Percentiles rank a stretch among this genome's conserved stretches.
phyloP scores from a whole-genome alignment of 352 stramenopile species.

The Pythium oligandrum region DNA sequence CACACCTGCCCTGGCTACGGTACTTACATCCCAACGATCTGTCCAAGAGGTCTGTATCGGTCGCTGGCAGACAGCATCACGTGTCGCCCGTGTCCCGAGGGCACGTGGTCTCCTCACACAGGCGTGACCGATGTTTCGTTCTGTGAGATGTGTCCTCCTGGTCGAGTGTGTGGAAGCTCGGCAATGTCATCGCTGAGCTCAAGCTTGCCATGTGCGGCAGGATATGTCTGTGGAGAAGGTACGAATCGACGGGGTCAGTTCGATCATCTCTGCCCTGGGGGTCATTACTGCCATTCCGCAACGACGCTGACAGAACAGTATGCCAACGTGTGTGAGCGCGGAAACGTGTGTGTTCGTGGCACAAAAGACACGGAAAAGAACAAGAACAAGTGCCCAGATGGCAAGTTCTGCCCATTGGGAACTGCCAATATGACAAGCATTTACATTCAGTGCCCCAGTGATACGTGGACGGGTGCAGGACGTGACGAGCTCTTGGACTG shows the following conservation, averaged over 20 bases:
- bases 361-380: slow-evolving; percentile 84
- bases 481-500: slow-evolving; percentile 86
- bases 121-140: slow-evolving; percentile 93
- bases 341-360: slow-evolving; percentile 89
- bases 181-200: slow-evolving; percentile 83
- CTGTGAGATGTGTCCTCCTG: slow-evolving; percentile 94
- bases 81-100: slow-evolving; percentile 92
- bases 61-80: slow-evolving; percentile 94
- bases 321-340: slow-evolving; percentile 71
- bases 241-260: slow-evolving; percentile 91
- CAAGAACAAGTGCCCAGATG: slow-evolving; percentile 91
- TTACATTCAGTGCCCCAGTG: slow-evolving; percentile 88
- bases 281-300: slow-evolving; percentile 85
- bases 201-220: slow-evolving; percentile 88
- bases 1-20: slow-evolving; percentile 93
- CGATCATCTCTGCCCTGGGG: slow-evolving; percentile 89
- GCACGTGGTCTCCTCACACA: slow-evolving; percentile 91
- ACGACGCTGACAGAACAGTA: slow-evolving; percentile 88
- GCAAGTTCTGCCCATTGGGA: slow-evolving; percentile 90
- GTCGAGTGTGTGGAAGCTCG: slow-evolving; percentile 89
- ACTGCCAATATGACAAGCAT: slow-evolving; percentile 79
- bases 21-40: slow-evolving; percentile 95
- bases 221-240: slow-evolving; percentile 91
- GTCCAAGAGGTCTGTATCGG: slow-evolving; percentile 90
- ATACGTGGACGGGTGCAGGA: slow-evolving; percentile 84